Evolutionary conservation across 73 alveolate genomes (phyloP), one percentile per base, ranked within the genome.

Genomic region (Urostyla sp.): DNA sequence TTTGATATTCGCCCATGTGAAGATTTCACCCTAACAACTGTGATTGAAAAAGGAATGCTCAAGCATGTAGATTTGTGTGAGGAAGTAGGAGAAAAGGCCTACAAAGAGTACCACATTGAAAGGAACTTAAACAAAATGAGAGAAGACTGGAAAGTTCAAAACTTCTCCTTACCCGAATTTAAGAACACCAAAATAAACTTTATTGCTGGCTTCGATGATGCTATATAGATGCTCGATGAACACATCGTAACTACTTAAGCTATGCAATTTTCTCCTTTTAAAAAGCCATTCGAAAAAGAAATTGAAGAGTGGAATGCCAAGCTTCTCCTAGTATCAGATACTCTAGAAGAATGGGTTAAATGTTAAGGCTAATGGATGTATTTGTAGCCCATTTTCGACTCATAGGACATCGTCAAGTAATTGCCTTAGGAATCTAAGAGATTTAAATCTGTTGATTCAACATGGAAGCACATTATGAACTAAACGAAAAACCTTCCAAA

Each of bases 301-400:
- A 98, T 98, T 24, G 90, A 89, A 38, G 99, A 97, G 67, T 98
- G 99, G 99, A 98, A 96, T 84, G 91, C 90, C 37, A 96, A 97
- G 63, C 89, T 98, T 85, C 91, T 95, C 88, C 80, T 86, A 43
- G 99, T 98, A 49, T 96, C 99, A 27, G 99, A 97, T 66, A 97
- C 98, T 15, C 89, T 98, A 58, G 99, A 98, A 84, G 99, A 98
- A 86, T 98, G 99, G 99, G 91, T 90, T 50, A 93, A 94, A 90
- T 94, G 99, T 91, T 97, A 98, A 73, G 95, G 98, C 67, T 80
- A 98, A 66, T 98, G 99, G 99, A 97, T 98, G 98, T 98, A 98
- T 88, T 90, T 98, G 27, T 96, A 98, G 75, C 99, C 99, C 27
- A 98, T 98, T 75, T 98, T 98, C 77, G 99, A 98, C 75, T 94